phyloP scores from a whole-genome alignment of 2,329 filamentous ascomycete genomes.

The Cladorrhinum sp. region DNA sequence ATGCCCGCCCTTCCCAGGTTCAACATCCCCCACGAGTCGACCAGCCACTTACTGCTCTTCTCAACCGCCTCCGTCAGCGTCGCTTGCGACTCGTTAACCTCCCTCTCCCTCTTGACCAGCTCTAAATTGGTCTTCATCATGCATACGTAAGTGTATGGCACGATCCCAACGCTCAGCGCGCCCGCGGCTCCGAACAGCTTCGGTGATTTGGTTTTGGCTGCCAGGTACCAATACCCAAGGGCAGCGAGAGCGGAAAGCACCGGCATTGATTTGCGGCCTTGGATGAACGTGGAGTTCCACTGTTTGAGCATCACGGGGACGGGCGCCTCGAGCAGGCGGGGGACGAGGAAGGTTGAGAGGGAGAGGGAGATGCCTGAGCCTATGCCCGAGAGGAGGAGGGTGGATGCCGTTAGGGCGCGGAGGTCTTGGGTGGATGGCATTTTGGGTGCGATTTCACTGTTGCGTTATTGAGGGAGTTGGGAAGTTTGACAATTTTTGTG shows the following conservation, averaged over 20 bases:
- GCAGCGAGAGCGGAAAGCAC: slow-evolving; percentile 39
- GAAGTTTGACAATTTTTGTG: too few species aligned
- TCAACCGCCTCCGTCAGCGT: slow-evolving; percentile 37
- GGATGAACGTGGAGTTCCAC: slow-evolving; percentile 45
- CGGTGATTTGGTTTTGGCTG: slow-evolving; percentile 30
- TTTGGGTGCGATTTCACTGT: slow-evolving; percentile 1
- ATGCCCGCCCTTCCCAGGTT: slow-evolving; percentile 40
- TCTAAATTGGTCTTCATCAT: slow-evolving; percentile 47
- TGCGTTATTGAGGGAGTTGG: too few species aligned
- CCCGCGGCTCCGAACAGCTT: slow-evolving; percentile 47
- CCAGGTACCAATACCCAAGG: slow-evolving; percentile 44
- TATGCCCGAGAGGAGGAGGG: slow-evolving; percentile 49
- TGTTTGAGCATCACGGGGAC: slow-evolving; percentile 53
- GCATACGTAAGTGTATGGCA: slow-evolving; percentile 51
- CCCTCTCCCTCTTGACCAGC: slow-evolving; percentile 42
- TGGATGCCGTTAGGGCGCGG: slow-evolving; percentile 39
- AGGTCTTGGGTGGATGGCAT: slow-evolving; percentile 16
- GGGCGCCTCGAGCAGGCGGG: slow-evolving; percentile 54
- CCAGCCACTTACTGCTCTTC: slow-evolving; percentile 44
- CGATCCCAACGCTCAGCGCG: slow-evolving; percentile 41
- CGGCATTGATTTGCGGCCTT: slow-evolving; percentile 40
- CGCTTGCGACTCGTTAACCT: slow-evolving; percentile 16
- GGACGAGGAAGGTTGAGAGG: slow-evolving; percentile 45
- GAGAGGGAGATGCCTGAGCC: slow-evolving; percentile 38
- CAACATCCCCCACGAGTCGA: slow-evolving; percentile 54